These are phyloP conservation scores for Schwanniomyces sp. DNA, from an alignment of 805 yeast species.

Conservation along the genomic window DNA sequence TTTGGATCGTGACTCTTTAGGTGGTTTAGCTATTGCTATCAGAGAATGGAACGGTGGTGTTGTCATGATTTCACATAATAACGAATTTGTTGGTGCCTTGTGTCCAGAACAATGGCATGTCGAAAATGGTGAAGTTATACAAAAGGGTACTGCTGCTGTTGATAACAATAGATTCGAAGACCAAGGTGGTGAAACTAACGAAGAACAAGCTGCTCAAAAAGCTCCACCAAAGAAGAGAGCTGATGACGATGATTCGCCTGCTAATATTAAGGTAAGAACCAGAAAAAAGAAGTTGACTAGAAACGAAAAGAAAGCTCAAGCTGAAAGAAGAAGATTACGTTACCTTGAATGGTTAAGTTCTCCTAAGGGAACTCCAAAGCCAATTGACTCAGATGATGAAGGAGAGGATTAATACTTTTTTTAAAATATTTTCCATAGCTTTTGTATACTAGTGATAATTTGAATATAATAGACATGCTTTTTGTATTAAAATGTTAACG, in stretches of 20 bases:
- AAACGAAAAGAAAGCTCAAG: constrained; percentile 90
- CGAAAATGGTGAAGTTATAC: constrained; percentile 86
- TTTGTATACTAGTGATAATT: not conserved
- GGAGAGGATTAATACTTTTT: constrained; percentile 37
- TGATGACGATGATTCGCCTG: constrained; percentile 86
- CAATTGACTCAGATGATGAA: constrained; percentile 91
- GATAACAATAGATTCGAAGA: constrained; percentile 84
- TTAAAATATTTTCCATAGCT: not conserved
- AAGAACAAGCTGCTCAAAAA: constrained; percentile 43
- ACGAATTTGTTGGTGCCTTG: constrained; percentile 93
- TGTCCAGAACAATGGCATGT: constrained; percentile 99
- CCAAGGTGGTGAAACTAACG: constrained; percentile 53
- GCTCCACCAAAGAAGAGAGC: constrained; percentile 43
- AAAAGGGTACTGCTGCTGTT: constrained; percentile 74
- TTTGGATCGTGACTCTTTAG: constrained; percentile 95
- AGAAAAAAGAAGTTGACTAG: constrained; percentile 97
- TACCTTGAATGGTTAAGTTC: constrained; percentile 92
- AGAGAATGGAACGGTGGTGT: constrained; percentile 99
- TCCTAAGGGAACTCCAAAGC: constrained; percentile 98
- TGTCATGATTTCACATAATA: constrained; percentile 96
- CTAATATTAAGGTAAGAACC: constrained; percentile 87
- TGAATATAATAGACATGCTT: not conserved
- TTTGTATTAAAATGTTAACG: not conserved
- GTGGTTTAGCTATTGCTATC: constrained; percentile 96
- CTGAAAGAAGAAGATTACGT: constrained; percentile 90